Evolutionary conservation across 2,329 filamentous ascomycete species (phyloP), one percentile per base, ranked within the genome.

Genomic region (Sporothrix mexicana): DNA sequence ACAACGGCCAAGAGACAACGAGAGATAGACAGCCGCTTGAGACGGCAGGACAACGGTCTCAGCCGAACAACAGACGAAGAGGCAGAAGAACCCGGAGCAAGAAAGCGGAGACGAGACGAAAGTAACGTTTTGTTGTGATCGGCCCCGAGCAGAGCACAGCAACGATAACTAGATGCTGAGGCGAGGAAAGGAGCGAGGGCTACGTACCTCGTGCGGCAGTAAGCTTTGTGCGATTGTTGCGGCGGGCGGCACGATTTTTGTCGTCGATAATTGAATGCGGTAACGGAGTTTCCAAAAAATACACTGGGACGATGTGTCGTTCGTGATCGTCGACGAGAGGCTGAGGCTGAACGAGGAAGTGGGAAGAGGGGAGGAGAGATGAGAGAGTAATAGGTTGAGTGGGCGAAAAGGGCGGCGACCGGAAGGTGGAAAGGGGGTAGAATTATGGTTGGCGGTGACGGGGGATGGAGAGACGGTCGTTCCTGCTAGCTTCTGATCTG

Each of bases 401-500:
- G 30, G 30, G 67, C 36, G 61, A 59, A 59, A 57, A 71, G 25
- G 64, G 45, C 20, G 72, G 70, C 20, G 45, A 45, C 41, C 49
- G 55, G 49, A 66, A 71, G 70, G 62, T 62, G 57, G 67, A 72
- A 75, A 75, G 70, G 72, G 73, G 74, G 74, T 72, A 74, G 72
- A 75, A 75, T 74, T 51, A 49, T 59, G 72, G 72, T 74, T 70
- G 74, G 74, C 74, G 72, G 72, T 72, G 74, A 72, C 72, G 68
- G 69, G 51, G 25, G 45, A 20, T 25, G 17, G 13, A 47, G 62
- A 13, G 36, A 43, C 13, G 17, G n/a, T 43, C n/a, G 30, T 36
- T 36, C 30, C 7, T 36, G 30, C 30, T 36, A 36, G 30, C 30
- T 36, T 36, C 30, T 36, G 30, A 36, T 36, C 30, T 36, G 30